Evolutionary conservation across 176 grass and related monocot species (phyloP).

Genomic region (Pharus latifolius): DNA sequence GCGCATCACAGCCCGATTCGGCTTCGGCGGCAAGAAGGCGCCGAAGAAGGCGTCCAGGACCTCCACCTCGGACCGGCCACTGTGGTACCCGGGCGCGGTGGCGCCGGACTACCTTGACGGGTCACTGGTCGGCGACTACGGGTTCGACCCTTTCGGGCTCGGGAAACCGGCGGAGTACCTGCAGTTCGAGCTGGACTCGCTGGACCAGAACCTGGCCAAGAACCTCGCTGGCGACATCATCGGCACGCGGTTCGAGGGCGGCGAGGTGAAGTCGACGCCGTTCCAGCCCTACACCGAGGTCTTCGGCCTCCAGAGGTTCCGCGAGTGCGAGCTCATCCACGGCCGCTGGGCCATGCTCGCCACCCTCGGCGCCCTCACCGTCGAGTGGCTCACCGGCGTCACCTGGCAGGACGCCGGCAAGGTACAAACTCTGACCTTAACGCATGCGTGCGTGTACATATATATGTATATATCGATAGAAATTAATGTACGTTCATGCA

Average conservation of each 20-base stretch:
- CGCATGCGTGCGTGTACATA: not conserved
- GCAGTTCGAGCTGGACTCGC: slow-evolving; percentile 82
- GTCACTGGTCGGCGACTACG: slow-evolving; percentile 75
- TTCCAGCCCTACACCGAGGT: slow-evolving; percentile 95
- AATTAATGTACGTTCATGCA: too few species aligned
- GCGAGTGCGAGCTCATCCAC: slow-evolving; percentile 98
- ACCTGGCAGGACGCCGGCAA: slow-evolving; percentile 99
- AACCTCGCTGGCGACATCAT: slow-evolving; percentile 58
- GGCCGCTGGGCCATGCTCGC: slow-evolving; percentile 98
- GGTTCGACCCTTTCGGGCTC: slow-evolving; percentile 88
- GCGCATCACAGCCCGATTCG: slow-evolving; percentile 63
- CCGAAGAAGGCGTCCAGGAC: slow-evolving; percentile 35
- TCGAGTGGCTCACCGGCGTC: slow-evolving; percentile 97
- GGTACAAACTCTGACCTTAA: slow-evolving; percentile 21
- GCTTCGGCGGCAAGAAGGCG: slow-evolving; percentile 44
- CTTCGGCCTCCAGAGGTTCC: slow-evolving; percentile 92
- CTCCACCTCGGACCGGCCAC: slow-evolving; percentile 46
- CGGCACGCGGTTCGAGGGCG: slow-evolving; percentile 69
- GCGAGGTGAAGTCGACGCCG: slow-evolving; percentile 72
- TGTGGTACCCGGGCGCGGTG: slow-evolving; percentile 80
- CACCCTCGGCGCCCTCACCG: slow-evolving; percentile 82
- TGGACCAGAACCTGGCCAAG: slow-evolving; percentile 97
- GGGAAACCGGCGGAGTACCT: slow-evolving; percentile 97
- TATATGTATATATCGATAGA: too few species aligned
- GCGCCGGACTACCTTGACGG: slow-evolving; percentile 86